A percentile compares a stretch with the other conserved stretches of the same genome.
Conservation (phyloP, 2,329 filamentous ascomycete genomes). For the Cryphonectria nitschkei region DNA sequence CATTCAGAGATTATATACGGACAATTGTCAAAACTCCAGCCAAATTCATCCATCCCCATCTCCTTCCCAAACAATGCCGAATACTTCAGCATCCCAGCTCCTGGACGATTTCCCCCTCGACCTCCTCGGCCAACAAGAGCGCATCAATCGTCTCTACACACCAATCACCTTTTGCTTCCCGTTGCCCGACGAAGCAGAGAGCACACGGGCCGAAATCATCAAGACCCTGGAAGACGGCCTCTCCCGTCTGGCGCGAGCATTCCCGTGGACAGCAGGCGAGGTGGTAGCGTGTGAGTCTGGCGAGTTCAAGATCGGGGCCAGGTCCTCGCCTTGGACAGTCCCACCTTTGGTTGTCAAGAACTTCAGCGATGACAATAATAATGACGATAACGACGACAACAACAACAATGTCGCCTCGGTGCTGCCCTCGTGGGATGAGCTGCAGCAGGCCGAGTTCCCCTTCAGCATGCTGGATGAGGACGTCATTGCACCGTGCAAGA, state of each 20-base stretch:
- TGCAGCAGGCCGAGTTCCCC: constrained; percentile 47
- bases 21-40: neutral
- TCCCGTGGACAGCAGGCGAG: constrained; percentile 53
- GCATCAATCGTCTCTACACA: constrained; percentile 48
- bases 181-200: constrained; percentile 30
- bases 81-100: neutral
- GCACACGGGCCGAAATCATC: constrained; percentile 34
- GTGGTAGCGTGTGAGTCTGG: constrained; percentile 41
- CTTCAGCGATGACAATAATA: constrained; percentile 32
- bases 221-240: constrained; percentile 43
- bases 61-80: neutral
- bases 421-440: constrained; percentile 43
- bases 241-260: constrained; percentile 40
- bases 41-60: too few relatives aligned
- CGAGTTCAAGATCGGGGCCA: constrained; percentile 43
- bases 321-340: constrained; percentile 34
- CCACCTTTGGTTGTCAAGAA: constrained; percentile 48
- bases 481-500: constrained; percentile 45
- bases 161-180: constrained; percentile 48
- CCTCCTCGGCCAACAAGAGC: constrained; percentile 46
- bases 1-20: neutral
- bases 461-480: constrained; percentile 53
- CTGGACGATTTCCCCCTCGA: constrained; percentile 38
- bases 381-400: too few relatives aligned
- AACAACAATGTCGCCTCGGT: constrained; percentile 35